These are phyloP conservation scores for Colletotrichum sp. DNA, from an alignment of 2,329 filamentous ascomycete species.

Conservation along the genomic window DNA sequence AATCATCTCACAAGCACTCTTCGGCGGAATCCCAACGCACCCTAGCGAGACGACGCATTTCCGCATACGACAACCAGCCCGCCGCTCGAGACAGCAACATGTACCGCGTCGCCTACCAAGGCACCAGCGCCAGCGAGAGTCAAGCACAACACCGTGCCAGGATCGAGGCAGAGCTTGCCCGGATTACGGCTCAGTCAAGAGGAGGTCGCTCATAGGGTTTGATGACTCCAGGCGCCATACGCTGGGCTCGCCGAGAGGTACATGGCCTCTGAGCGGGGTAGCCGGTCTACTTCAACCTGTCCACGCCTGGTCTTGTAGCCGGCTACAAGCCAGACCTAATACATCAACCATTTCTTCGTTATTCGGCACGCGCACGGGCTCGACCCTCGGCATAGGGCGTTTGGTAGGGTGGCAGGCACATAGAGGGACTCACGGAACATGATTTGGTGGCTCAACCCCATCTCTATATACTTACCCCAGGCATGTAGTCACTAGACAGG, in stretches of 20 bases:
- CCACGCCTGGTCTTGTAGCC: neutral
- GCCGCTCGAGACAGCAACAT: neutral
- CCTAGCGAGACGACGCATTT: neutral
- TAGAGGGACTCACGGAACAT: neutral
- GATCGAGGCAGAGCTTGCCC: neutral
- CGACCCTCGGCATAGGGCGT: fast-evolving
- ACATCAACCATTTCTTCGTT: fast-evolving
- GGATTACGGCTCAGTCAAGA: neutral
- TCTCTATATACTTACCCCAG: fast-evolving
- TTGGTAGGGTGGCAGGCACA: neutral
- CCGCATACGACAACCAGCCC: neutral
- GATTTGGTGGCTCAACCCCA: too few relatives aligned
- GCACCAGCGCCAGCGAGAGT: neutral
- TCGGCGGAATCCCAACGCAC: neutral
- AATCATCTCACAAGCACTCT: neutral
- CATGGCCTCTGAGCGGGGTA: fast-evolving
- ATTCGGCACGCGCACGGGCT: fast-evolving
- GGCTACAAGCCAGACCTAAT: neutral
- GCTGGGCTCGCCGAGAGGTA: fast-evolving
- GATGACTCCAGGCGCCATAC: fast-evolving
- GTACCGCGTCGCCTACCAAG: neutral
- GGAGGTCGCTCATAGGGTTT: fast-evolving
- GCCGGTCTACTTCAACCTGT: fast-evolving
- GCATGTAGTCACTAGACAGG: fast-evolving
- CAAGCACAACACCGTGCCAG: neutral